Evolutionary conservation across 2,329 filamentous ascomycete genomes (phyloP).

Genomic region (Apiospora arundinis): DNA sequence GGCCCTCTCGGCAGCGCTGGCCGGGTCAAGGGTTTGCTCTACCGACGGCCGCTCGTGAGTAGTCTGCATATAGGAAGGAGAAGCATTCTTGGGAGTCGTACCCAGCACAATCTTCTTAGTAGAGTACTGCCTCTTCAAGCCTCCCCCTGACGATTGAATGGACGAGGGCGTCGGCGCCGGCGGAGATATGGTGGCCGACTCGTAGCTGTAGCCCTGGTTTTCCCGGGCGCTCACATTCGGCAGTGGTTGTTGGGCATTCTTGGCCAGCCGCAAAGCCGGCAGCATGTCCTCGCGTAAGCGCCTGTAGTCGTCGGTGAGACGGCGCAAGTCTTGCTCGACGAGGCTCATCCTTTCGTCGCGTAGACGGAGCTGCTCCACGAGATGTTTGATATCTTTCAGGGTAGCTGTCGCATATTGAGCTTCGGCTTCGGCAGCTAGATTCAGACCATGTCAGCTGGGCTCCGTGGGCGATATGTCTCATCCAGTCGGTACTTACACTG

Average conservation of each 20-base stretch:
- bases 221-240: constrained; percentile 57
- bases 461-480: neutral
- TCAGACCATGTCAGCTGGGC: neutral
- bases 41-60: constrained; percentile 69
- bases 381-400: constrained; percentile 88
- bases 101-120: constrained; percentile 78
- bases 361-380: constrained; percentile 87
- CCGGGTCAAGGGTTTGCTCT: constrained; percentile 72
- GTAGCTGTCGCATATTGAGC: constrained; percentile 86
- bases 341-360: constrained; percentile 89
- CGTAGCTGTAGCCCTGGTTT: constrained; percentile 57
- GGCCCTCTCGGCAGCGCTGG: constrained; percentile 71
- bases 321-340: constrained; percentile 82
- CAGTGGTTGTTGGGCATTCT: constrained; percentile 89
- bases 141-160: constrained; percentile 52
- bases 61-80: constrained; percentile 74
- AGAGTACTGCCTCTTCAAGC: constrained; percentile 74
- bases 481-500: constrained; percentile 69
- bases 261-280: constrained; percentile 86
- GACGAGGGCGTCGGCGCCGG: constrained; percentile 63
- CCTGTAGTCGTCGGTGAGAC: constrained; percentile 86
- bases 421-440: constrained; percentile 83
- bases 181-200: constrained; percentile 58
- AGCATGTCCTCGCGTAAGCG: constrained; percentile 90
- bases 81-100: constrained; percentile 75